Base-by-base conservation (phyloP, 2,329 filamentous ascomycete species). In the Chalaropsis ovoidea region DNA sequence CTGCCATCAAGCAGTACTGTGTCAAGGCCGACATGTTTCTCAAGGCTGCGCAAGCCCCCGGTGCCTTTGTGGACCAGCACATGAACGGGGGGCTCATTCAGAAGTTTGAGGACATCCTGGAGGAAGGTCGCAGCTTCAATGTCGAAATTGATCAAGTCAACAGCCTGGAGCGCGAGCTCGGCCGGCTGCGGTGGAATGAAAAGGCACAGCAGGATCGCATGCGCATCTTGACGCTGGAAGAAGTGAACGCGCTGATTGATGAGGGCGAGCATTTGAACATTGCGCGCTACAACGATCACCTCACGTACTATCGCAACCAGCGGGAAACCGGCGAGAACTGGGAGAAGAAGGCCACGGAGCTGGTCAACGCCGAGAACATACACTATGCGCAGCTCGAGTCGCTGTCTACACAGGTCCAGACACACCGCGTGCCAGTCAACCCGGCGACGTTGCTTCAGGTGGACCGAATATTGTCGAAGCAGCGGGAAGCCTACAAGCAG, bases 321-420 rank as follows among this genome's bases (percentile, higher is more conserved):
- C 82, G 87, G 70, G 79, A 82, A 6, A 84, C 87, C 31, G 94
- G 93, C 47, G 84, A 91, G 72, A 80, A 89, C 58, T 99, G 94
- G 94, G 94, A 97, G 77, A 81, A 84, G 61, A 97, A 96, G 75
- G 93, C 91, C 1, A 88, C 89, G 71, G 93, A 99, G 73, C 80
- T 99, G 64, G 95, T 97, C 76, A 83, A 86, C n/a, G 91, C 91
- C 8, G 93, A 97, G 72, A 81, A 87, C 52, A 87, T 97, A 11
- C 91, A 97, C 75, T 97, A 95, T 72, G 89, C 92, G 64, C 94
- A 99, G 73, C 82, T 99, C 0, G 94, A 97, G 74, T 90, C 93
- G 0, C 79, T 99, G 5, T 95, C 91, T 1, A 84, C 85, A 62
- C 93, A 97, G 76, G 92, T 92, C 0, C 77, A 81, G 66, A 79